Conservation (phyloP, 1,139 yeast genomes). For the Scheffersomyces segobiensis region DNA sequence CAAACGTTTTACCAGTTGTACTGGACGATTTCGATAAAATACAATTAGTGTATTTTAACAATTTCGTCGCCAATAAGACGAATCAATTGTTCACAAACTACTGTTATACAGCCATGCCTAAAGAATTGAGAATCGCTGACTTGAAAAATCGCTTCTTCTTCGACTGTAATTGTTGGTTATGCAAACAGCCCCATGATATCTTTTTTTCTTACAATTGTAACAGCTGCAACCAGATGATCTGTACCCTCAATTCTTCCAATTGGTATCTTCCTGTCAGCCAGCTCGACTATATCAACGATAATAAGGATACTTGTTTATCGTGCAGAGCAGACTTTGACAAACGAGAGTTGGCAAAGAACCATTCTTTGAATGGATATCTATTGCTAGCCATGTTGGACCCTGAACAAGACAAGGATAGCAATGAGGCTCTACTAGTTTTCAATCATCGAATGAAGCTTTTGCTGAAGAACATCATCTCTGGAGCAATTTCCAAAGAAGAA, state of each 20-base stretch:
- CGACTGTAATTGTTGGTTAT: constrained; percentile 30
- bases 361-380: background rate
- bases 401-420: background rate
- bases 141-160: constrained; percentile 28
- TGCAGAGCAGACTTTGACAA: background rate
- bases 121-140: constrained; percentile 16
- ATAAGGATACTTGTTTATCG: background rate
- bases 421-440: background rate
- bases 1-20: constrained; percentile 16
- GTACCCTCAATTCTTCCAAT: constrained; percentile 4
- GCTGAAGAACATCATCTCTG: background rate
- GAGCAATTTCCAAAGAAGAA: background rate
- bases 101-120: constrained; percentile 23
- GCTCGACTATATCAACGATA: background rate
- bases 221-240: constrained; percentile 12
- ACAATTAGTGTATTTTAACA: background rate
- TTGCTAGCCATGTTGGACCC: background rate
- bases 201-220: constrained; percentile 23
- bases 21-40: background rate
- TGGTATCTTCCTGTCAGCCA: background rate
- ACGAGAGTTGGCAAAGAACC: background rate
- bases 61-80: constrained; percentile 16
- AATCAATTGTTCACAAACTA: constrained; percentile 28
- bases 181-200: constrained; percentile 19
- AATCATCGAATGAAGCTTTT: background rate